Conservation (phyloP, 2,329 filamentous ascomycete species). For the Ophiocordyceps australis region DNA sequence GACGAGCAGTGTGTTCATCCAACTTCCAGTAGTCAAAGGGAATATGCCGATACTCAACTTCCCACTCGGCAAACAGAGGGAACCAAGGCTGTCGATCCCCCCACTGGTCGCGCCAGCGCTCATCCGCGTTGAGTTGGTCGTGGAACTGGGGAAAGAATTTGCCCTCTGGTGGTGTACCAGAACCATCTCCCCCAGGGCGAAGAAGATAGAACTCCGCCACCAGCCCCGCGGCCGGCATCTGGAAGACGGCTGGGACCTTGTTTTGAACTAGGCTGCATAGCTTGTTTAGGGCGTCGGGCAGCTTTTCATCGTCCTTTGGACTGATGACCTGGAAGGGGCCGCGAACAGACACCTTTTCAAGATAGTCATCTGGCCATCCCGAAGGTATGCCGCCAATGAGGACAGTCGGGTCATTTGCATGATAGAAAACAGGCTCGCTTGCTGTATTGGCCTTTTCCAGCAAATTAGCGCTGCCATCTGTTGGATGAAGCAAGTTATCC, state of each 20-base stretch:
- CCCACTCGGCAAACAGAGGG: conserved; percentile 24
- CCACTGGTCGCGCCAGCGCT: conserved; percentile 13
- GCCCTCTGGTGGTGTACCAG: neutral
- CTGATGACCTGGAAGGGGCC: conserved; percentile 1
- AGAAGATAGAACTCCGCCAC: conserved; percentile 2
- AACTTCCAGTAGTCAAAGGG: conserved; percentile 13
- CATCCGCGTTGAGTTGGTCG: conserved; percentile 1
- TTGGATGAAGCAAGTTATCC: neutral
- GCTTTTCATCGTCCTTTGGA: neutral
- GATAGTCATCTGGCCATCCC: conserved; percentile 19
- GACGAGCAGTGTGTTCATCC: conserved; percentile 6
- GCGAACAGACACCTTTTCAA: conserved; percentile 6
- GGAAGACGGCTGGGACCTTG: conserved; percentile 1
- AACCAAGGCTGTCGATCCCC: conserved; percentile 16
- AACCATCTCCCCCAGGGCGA: conserved; percentile 1
- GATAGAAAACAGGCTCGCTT: conserved; percentile 9
- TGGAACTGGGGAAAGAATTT: conserved; percentile 3
- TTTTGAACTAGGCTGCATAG: neutral
- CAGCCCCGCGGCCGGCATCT: conserved; percentile 1
- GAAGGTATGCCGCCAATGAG: conserved; percentile 15
- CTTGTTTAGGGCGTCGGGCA: neutral
- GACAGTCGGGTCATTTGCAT: conserved; percentile 17
- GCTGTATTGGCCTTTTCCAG: conserved; percentile 7
- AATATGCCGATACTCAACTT: conserved; percentile 20
- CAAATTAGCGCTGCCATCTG: neutral